These are phyloP conservation scores for Kluyveromyces aestuarii DNA, from an alignment of 805 yeast genomes.

Conservation along the genomic window DNA sequence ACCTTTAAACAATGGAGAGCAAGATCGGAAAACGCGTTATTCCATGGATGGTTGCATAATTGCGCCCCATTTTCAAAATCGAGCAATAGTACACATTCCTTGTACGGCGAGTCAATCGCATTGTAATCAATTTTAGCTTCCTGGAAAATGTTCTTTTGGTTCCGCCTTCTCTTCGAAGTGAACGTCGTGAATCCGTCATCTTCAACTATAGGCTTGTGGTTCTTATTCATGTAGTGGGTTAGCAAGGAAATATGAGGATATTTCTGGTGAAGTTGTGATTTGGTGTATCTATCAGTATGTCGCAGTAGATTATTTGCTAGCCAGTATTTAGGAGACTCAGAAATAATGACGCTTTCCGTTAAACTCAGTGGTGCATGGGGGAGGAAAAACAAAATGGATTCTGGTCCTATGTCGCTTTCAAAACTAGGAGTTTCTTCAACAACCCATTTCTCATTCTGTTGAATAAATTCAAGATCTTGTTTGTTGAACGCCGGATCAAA, in stretches of 20 bases:
- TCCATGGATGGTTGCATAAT: conserved; percentile 31
- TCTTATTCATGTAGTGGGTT: conserved; percentile 10
- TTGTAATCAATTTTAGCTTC: conserved; percentile 18
- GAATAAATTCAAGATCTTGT: conserved; percentile 34
- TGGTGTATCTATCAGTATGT: conserved; percentile 47
- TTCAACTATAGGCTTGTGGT: conserved; percentile 10
- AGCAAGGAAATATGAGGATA: conserved; percentile 39
- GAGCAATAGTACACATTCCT: conserved; percentile 12
- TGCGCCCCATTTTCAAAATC: conserved; percentile 18
- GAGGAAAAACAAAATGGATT: conserved; percentile 41
- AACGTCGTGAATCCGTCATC: conserved; percentile 18
- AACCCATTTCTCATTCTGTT: conserved; percentile 19
- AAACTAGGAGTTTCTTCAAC: conserved; percentile 20
- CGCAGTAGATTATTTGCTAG: conserved; percentile 44
- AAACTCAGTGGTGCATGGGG: conserved; percentile 68
- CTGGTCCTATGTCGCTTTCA: conserved; percentile 8
- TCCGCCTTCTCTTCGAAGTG: conserved; percentile 13
- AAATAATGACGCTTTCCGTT: conserved; percentile 34
- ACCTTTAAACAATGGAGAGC: conserved; percentile 31
- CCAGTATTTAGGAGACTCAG: conserved; percentile 30
- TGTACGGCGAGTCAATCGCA: conserved; percentile 12
- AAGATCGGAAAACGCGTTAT: conserved; percentile 45
- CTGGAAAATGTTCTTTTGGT: conserved; percentile 8
- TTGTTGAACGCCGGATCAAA: conserved; percentile 58
- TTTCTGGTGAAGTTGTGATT: conserved; percentile 32